Evolutionary conservation across 2,329 filamentous ascomycete genomes (phyloP).

Genomic region (Fusarium aywerte): DNA sequence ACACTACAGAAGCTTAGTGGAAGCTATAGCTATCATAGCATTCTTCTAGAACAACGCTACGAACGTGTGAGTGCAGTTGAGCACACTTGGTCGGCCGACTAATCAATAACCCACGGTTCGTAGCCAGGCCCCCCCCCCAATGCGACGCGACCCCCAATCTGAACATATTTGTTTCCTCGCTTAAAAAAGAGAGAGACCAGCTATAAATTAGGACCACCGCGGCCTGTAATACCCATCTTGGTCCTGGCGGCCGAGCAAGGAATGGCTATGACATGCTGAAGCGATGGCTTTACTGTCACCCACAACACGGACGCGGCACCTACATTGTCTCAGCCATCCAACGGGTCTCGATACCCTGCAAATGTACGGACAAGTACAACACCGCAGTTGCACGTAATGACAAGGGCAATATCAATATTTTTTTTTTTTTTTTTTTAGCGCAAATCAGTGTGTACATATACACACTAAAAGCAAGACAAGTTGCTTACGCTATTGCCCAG

Average conservation of each 20-base stretch:
- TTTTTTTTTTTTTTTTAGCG: no score
- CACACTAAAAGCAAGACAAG: no score
- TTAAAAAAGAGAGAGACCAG: background rate
- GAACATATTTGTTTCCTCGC: slow-evolving; percentile 1
- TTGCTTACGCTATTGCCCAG: no score
- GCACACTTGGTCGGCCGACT: no score
- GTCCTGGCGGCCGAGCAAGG: slow-evolving; percentile 32
- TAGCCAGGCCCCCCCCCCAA: background rate
- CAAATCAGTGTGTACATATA: no score
- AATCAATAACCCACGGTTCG: no score
- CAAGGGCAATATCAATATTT: no score
- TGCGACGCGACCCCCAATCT: background rate
- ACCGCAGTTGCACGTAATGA: no score
- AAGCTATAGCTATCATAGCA: slow-evolving; percentile 1
- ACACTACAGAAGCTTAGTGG: background rate
- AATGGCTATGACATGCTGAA: slow-evolving; percentile 37
- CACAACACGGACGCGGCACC: slow-evolving; percentile 44
- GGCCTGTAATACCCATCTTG: slow-evolving; percentile 2
- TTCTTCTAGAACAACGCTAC: slow-evolving; percentile 23
- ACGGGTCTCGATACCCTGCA: background rate
- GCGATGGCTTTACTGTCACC: slow-evolving; percentile 33
- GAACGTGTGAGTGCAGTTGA: background rate
- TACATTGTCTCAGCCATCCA: slow-evolving; percentile 31
- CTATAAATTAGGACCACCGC: slow-evolving; percentile 1
- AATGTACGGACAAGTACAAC: background rate